Evolutionary conservation across 208 protist genomes (phyloP), one percentile per base, ranked within the genome.

Genomic region (Vickermania spadyakhi): DNA sequence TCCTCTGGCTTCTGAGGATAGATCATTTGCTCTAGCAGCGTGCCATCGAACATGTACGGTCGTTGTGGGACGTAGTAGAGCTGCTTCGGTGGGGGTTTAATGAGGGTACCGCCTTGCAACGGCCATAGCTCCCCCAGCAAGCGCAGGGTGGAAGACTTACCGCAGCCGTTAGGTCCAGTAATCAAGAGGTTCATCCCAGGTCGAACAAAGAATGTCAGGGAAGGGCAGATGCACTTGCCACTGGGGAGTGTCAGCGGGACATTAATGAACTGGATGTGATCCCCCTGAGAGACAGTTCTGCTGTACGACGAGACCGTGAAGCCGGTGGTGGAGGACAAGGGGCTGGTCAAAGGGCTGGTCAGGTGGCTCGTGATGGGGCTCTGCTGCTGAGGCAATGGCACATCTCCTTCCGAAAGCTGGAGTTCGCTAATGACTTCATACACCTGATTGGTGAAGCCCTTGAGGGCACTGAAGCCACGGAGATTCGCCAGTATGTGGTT

Each of bases 131-230:
- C 86, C 5, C 79, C 86, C 13, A 97, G 72, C 25, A 87, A 45
- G 25, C 88, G 75, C 52, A 97, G 68, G 28, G 90, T 88, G 23
- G 87, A 96, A 14, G 76, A 84, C 72, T 97, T 97, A 29, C 93
- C 93, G 64, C 75, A 88, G 23, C 93, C 93, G 64, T 94, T 97
- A 7, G 84, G 89, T 2, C 93, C 93, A 52, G 91, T 89, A 27
- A 97, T 85, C 42, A 97, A 81, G 26, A 96, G 50, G 68, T 93
- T 92, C 68, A 89, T 91, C 1, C 93, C 85, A 0, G 76, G 75
- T 52, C 76, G 73, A 1, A 94, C 83, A 59, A 76, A 69, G 62
- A 96, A 95, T 14, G 77, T 84, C 23, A 96, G 60, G 27, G 61
- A 58, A 21, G 54, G 52, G 51, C 84, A 90, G 11, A 96, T 61